Evolutionary conservation across 2,329 filamentous ascomycete genomes (phyloP), one percentile per base, ranked within the genome.

Genomic region (Tolypocladium ophioglossoides): DNA sequence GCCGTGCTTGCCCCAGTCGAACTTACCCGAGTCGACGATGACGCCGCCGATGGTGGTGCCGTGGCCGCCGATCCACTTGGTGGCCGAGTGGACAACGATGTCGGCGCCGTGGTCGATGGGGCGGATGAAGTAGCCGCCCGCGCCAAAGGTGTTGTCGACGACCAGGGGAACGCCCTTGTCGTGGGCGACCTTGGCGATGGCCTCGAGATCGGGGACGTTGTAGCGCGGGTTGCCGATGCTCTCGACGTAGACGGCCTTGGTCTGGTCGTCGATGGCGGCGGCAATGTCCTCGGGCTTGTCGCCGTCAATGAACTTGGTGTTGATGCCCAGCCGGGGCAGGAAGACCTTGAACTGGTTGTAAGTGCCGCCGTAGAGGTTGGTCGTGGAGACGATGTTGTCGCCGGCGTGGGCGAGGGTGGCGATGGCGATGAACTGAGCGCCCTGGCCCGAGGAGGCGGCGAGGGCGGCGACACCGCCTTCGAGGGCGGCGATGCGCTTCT

Each of bases 301-400:
- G 47, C 89, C 89, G 54, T 84, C 78, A 64, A 96, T 80, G 63
- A 96, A 96, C 74, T 91, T 95, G 66, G 90, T 94, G 44, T 77
- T 77, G 66, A 97, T 91, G 57, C 92, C 92, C 48, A 96, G 74
- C n/a, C 91, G 83, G 8, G 90, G 87, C 54, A 96, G 78, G 61
- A 90, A 80, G 48, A 96, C 91, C 75, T 96, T 96, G 74, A 96
- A 84, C 76, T 96, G 92, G 74, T 97, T 96, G 78, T 96, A 96
- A 18, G 92, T 96, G 68, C 91, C 91, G 60, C 91, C 91, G 72
- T 96, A 96, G 55, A 96, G 77, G 73, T 95, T 95, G 51, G 86
- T 85, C 8, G 92, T 96, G 14, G 89, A 86, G 52, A 96, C 82
- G 62, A 96, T 95, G 76, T 96, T 96, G 77, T 96, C 91, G 50